A percentile compares a stretch with the other conserved stretches of the same genome.
phyloP scores from a whole-genome alignment of 495 filamentous ascomycete genomes.

The Pseudomonodictys pantanalensis region DNA sequence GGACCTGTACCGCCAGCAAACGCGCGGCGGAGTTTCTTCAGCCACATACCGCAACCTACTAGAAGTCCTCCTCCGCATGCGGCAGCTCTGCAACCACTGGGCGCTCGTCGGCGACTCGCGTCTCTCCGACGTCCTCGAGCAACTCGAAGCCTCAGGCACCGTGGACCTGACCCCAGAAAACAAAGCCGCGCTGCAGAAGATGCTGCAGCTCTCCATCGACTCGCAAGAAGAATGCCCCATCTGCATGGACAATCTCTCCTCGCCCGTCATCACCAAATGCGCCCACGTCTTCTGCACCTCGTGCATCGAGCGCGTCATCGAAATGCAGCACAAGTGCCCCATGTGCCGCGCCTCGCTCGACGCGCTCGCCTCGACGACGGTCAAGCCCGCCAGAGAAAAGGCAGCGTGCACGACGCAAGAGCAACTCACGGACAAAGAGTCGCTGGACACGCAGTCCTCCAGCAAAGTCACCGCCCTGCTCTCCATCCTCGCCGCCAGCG shows the following conservation, averaged over 20 bases:
- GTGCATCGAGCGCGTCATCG: conserved; percentile 78
- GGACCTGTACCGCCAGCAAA: conserved; percentile 52
- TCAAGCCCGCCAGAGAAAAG: conserved; percentile 57
- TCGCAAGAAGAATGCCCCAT: conserved; percentile 80
- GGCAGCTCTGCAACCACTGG: conserved; percentile 90
- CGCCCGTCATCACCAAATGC: conserved; percentile 84
- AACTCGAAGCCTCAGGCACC: conserved; percentile 63
- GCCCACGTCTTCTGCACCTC: conserved; percentile 74
- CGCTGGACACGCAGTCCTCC: conserved; percentile 65
- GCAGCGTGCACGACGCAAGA: conserved; percentile 38
- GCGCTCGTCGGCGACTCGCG: conserved; percentile 68
- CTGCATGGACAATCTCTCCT: conserved; percentile 70
- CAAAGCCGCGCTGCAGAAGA: conserved; percentile 65
- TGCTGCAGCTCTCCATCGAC: conserved; percentile 76
- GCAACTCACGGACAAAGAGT: conserved; percentile 44
- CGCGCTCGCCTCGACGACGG: conserved; percentile 39
- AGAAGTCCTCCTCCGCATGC: conserved; percentile 78
- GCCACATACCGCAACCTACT: conserved; percentile 64
- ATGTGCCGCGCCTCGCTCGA: conserved; percentile 76
- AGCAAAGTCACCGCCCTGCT: conserved; percentile 83
- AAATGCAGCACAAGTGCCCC: conserved; percentile 78
- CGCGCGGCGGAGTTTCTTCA: conserved; percentile 41
- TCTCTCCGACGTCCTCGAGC: conserved; percentile 63
- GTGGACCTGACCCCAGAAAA: conserved; percentile 75
- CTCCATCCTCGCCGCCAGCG: conserved; percentile 68